A percentile compares a stretch with the other conserved stretches of the same genome.
phyloP scores from a whole-genome alignment of 1,284 basidiomycete species.

The Cutaneotrichosporon spelunceum region DNA sequence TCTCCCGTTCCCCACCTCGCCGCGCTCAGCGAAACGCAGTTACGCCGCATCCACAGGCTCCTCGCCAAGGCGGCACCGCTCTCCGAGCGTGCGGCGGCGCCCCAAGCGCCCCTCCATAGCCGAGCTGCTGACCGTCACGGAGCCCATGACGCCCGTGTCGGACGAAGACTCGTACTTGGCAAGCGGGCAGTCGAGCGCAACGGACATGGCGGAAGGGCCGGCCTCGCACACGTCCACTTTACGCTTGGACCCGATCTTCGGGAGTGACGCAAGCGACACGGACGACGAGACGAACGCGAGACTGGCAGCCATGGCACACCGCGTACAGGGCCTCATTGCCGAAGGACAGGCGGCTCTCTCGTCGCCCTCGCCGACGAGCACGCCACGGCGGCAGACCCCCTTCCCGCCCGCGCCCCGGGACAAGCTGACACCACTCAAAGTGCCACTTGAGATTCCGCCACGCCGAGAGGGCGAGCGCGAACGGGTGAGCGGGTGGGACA shows the following conservation, averaged over 20 bases:
- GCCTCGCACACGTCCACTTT: not conserved
- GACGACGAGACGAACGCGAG: conserved; percentile 13
- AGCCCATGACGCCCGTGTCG: conserved; percentile 1
- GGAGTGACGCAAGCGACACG: not conserved
- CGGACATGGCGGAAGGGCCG: not conserved
- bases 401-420: not conserved
- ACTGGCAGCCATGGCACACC: conserved; percentile 18
- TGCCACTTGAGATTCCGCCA: not conserved
- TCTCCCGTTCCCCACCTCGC: not conserved
- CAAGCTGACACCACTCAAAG: not conserved
- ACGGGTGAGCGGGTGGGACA: not conserved
- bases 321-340: conserved; percentile 17
- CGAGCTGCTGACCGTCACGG: conserved; percentile 7
- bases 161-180: no score
- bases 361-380: not conserved
- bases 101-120: conserved; percentile 18
- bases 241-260: not conserved
- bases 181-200: not conserved
- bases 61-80: not conserved
- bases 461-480: not conserved
- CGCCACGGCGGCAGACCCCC: not conserved
- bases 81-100: not conserved
- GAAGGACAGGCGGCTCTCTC: conserved; percentile 19
- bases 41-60: not conserved
- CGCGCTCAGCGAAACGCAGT: not conserved